Evolutionary conservation across 768 basidiomycete species (phyloP), one percentile per base, ranked within the genome.

Genomic region (Tephrocybe sp.): DNA sequence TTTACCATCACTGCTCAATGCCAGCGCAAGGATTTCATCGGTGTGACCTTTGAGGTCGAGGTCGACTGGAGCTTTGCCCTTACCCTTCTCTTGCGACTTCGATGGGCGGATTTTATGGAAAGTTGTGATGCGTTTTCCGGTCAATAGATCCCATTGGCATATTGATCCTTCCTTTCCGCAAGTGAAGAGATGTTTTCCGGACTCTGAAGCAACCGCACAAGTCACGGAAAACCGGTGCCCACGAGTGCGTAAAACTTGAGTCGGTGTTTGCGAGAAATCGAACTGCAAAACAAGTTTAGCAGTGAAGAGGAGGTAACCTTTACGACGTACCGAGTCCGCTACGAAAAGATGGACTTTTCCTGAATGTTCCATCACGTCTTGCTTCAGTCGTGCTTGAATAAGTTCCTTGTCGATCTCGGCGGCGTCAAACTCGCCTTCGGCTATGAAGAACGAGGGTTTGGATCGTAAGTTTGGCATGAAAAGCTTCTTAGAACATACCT

Each of bases 381-480:
- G 85, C 65, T 93, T 92, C 55, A 99, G 74, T 49, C 97, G 76
- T 16, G 93, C 79, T 39, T 89, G 89, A 54, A 99, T 90, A 55
- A 98, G 75, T 57, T 98, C 96, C 60, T 83, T 82, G 74, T 99
- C 97, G 22, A 98, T 85, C 59, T 98, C 95, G 1, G 91, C 94
- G 4, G 97, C 97, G 65, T 99, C 96, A 56, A 85, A 94, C 55
- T 93, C 93, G 31, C 89, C 91, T 20, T 94, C 94, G 52, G 85
- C 92, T 82, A 54, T 19, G 44, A 22, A 45, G 16, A 10, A 45
- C 22, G 3, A 22, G 43, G 48, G 14, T 17, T 34, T 42, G 35
- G 10, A 23, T 8, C 14, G 38, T 5, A 11, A 17, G 22, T 26
- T 3, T 8, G 11, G 17, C 2, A 36, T 31, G 47, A 4, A 23